These are phyloP conservation scores for Cutaneotrichosporon sp. DNA, from an alignment of 1,284 basidiomycete species.

Conservation along the genomic window DNA sequence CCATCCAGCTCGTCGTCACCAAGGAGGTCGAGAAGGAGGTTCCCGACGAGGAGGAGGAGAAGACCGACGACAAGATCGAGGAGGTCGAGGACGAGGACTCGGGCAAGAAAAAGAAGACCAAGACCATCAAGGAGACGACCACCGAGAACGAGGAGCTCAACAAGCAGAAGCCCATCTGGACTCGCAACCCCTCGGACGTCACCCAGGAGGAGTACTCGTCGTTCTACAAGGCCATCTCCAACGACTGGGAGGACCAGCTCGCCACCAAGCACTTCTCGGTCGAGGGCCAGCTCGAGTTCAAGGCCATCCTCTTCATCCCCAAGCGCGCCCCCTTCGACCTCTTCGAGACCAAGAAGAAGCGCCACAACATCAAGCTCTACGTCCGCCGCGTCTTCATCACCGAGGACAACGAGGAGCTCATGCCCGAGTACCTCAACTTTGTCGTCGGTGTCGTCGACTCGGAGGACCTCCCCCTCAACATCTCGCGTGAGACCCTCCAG, in stretches of 20 bases:
- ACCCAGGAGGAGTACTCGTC: slow-evolving; percentile 87
- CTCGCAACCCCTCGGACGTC: slow-evolving; percentile 94
- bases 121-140: slow-evolving; percentile 92
- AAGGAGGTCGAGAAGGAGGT: slow-evolving; percentile 99
- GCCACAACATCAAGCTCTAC: slow-evolving; percentile 99
- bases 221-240: slow-evolving; percentile 99
- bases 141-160: slow-evolving; percentile 97
- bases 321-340: slow-evolving; percentile 98
- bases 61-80: slow-evolving; percentile 68
- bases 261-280: slow-evolving; percentile 99
- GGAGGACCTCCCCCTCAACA: slow-evolving; percentile 99
- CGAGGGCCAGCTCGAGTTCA: slow-evolving; percentile 99
- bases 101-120: slow-evolving; percentile 86
- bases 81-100: slow-evolving; percentile 77
- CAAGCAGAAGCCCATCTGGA: slow-evolving; percentile 99
- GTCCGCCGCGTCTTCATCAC: slow-evolving; percentile 99
- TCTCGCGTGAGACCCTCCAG: slow-evolving; percentile 99
- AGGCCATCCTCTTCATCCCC: slow-evolving; percentile 96
- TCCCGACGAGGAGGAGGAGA: slow-evolving; percentile 68
- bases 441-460: slow-evolving; percentile 99
- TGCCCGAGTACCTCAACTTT: slow-evolving; percentile 99
- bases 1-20: slow-evolving; percentile 96
- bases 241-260: slow-evolving; percentile 99
- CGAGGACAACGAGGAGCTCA: slow-evolving; percentile 99
- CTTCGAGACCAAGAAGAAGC: slow-evolving; percentile 99